These are phyloP conservation scores for Gastrolobium villosum DNA, from an alignment of 306 rosid genomes.

Conservation along the genomic window DNA sequence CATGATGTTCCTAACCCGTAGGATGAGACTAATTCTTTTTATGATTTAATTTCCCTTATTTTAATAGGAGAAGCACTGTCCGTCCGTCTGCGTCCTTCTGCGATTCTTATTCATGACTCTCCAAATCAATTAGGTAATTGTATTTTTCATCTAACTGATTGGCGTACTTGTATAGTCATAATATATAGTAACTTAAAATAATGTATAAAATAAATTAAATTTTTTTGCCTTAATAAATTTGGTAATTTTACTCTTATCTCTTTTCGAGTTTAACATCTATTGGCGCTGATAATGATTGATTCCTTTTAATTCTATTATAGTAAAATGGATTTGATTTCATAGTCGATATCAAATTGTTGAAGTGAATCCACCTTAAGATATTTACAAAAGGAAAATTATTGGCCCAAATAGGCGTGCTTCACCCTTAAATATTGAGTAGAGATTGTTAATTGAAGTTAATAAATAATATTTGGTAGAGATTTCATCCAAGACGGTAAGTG, in stretches of 20 bases:
- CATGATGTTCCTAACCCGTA: too few species aligned
- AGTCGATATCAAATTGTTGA: not conserved
- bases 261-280: not conserved
- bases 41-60: too few species aligned
- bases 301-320: too few species aligned
- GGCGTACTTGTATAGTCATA: not conserved
- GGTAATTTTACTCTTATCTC: not conserved
- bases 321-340: not conserved
- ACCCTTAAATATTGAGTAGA: not conserved
- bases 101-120: slow-evolving; percentile 6
- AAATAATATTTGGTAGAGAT: not conserved
- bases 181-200: not conserved
- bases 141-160: slow-evolving; percentile 1
- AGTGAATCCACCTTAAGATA: not conserved
- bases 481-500: not conserved
- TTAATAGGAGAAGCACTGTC: not conserved
- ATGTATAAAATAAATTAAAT: not conserved
- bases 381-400: not conserved
- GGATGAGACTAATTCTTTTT: too few species aligned
- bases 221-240: not conserved
- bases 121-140: slow-evolving; percentile 18
- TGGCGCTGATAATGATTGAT: not conserved
- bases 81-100: not conserved
- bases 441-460: not conserved
- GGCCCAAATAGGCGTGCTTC: not conserved